Conservation (phyloP, 139 green algal species). For the Tetradesmus lagerheimii region DNA sequence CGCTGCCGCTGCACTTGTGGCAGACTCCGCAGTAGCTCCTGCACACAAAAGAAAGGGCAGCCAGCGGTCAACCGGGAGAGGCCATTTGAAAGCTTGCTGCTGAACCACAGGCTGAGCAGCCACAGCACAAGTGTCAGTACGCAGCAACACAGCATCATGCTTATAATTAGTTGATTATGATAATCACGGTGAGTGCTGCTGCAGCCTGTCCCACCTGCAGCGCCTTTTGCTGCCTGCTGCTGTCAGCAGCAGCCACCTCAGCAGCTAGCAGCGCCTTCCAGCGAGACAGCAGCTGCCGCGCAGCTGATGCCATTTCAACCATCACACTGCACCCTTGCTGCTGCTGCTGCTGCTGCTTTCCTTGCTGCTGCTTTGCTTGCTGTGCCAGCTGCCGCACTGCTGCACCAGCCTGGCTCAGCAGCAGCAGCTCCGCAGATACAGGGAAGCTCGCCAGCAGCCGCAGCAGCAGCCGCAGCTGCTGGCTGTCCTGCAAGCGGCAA, state of each 20-base stretch:
- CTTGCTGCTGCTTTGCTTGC: conserved; percentile 22
- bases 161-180: too few species aligned
- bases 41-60: too few species aligned
- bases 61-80: too few species aligned
- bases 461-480: not conserved
- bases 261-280: not conserved
- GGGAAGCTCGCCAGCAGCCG: not conserved
- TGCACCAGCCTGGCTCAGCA: not conserved
- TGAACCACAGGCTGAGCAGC: too few species aligned
- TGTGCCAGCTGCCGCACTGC: not conserved
- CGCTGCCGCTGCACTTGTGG: not conserved
- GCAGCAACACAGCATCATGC: not conserved
- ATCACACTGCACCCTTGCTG: not conserved
- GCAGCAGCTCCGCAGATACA: conserved; percentile 9
- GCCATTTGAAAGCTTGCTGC: too few species aligned
- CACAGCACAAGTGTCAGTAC: too few species aligned
- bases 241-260: conserved; percentile 28
- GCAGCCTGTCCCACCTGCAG: not conserved
- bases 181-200: not conserved
- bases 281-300: not conserved
- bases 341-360: conserved; percentile 10
- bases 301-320: not conserved
- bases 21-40: not conserved
- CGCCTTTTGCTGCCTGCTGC: not conserved
- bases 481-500: not conserved